Base-by-base conservation (phyloP, 2,329 filamentous ascomycete genomes). In the Alternaria sp. region DNA sequence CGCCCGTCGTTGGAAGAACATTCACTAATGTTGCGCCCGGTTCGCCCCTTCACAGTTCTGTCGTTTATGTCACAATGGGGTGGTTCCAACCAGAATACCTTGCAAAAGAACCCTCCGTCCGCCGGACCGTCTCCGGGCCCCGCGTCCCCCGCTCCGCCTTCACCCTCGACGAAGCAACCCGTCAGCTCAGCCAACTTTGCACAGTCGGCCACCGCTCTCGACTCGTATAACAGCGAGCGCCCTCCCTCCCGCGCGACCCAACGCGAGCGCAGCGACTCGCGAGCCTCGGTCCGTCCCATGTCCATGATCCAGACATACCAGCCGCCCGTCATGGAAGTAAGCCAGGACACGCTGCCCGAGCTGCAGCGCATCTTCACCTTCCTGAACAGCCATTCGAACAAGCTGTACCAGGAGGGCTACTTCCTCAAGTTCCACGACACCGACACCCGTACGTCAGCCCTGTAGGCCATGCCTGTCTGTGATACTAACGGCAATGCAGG, bases 321-420 rank as follows among this genome's bases (percentile, higher is more conserved):
- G 72, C 93, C 93, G 76, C 91, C 91, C 76, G 82, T 93, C 79
- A 93, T 97, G 90, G 92, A 97, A 75, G 86, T 96, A 67, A 89
- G 88, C 75, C 87, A 90, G 70, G 93, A 97, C 77, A 97, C 93
- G 28, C 89, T 96, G 66, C 93, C 96, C 40, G 96, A 99, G 85
- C 86, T 99, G 66, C 91, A 93, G 82, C 95, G 94, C 67, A 94
- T 98, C 74, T 98, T 98, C 81, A 92, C 89, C 64, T 96, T 93
- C 77, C 87, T 99, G 69, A 98, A 97, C 82, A 96, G 91, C 81
- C 96, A 99, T 80, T 91, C 89, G 61, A 97, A 97, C 81, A 98
- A 98, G 82, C 84, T 98, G 59, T 99, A 98, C 79, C 94, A 97
- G 72, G 96, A 99, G 82, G 96, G 96, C 40, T 99, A 98, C 77